Evolutionary conservation across 2,329 filamentous ascomycete genomes (phyloP), one percentile per base, ranked within the genome.

Genomic region (Teratosphaeria epicoccoides): DNA sequence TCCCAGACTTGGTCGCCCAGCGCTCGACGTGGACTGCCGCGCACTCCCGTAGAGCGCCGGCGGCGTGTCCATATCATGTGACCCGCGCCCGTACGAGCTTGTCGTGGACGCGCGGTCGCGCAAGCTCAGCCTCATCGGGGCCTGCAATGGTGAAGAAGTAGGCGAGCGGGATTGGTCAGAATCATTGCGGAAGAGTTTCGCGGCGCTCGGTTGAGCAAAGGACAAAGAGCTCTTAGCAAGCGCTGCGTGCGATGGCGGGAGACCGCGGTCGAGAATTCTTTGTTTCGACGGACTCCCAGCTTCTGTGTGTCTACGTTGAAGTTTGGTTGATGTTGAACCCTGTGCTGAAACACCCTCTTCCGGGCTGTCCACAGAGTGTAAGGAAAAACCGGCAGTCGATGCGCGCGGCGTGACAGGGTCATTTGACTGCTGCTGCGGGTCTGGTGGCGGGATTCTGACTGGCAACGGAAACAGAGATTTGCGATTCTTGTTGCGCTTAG

Each of bases 1-100:
- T 49, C 90, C 88, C 61, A 98, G 88, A 69, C 91, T 97, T 69
- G 90, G 93, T 50, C 93, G 81, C 4, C 90, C 89, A n/a, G 73
- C 77, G 0, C 85, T 91, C 0, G 88, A 95, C 1, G 85, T 88
- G 1, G 90, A 95, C 5, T 82, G 90, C 49, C 89, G 78, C 3
- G 73, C 76, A 56, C 70, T 75, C 2, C 74, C 76, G 3, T 69
- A 71, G 9, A 68, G 64, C n/a, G 82, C 70, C 23, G 80, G 79
- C 3, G 83, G 82, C 2, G 84, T 82, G 50, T 83, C 81, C 28
- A 85, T 81, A 55, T 88, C 87, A 50, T 83, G 82, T 0, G 84
- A 87, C 50, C 80, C 78, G 57, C 85, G 82, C 17, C 84, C 82
- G 43, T 91, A 70, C 1, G 91, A 97, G 62, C 87, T 90, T 73